Conservation (phyloP, 2,329 filamentous ascomycete species). For the Sordariomycetes sp. region DNA sequence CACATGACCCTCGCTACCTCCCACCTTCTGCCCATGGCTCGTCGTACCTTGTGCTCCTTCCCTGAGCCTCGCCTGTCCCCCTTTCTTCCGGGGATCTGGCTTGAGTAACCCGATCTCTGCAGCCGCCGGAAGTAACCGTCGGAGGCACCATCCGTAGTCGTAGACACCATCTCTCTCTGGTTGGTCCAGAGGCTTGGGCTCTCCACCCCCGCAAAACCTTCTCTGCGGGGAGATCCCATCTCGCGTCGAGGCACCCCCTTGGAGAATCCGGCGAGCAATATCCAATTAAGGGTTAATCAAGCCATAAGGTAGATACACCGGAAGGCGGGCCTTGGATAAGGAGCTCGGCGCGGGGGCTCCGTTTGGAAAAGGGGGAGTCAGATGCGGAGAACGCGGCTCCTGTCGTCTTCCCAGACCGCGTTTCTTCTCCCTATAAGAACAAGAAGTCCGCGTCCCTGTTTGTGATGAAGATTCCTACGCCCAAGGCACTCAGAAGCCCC, state of each 20-base stretch:
- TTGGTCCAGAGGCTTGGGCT: not conserved
- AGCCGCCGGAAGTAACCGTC: not conserved
- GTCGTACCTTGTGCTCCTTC: not conserved
- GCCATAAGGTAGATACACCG: not conserved
- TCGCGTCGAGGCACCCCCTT: not conserved
- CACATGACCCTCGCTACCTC: too few relatives aligned
- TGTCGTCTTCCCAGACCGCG: not conserved
- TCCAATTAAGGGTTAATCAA: slow-evolving; percentile 5
- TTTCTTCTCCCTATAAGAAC: not conserved
- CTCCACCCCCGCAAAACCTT: not conserved
- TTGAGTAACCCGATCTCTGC: not conserved
- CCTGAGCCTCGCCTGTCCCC: not conserved
- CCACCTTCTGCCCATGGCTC: not conserved
- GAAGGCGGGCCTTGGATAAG: not conserved
- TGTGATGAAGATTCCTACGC: not conserved
- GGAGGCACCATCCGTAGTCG: not conserved
- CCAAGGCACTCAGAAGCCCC: not conserved
- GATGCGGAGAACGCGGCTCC: not conserved
- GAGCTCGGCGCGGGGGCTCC: not conserved
- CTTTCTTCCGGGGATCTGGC: not conserved
- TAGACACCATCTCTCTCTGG: not conserved
- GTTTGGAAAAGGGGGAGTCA: not conserved
- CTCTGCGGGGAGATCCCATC: not conserved
- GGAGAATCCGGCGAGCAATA: not conserved
- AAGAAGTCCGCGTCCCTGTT: not conserved